phyloP scores from a whole-genome alignment of 169 alveolate species.

The Besnoitia besnoiti region DNA sequence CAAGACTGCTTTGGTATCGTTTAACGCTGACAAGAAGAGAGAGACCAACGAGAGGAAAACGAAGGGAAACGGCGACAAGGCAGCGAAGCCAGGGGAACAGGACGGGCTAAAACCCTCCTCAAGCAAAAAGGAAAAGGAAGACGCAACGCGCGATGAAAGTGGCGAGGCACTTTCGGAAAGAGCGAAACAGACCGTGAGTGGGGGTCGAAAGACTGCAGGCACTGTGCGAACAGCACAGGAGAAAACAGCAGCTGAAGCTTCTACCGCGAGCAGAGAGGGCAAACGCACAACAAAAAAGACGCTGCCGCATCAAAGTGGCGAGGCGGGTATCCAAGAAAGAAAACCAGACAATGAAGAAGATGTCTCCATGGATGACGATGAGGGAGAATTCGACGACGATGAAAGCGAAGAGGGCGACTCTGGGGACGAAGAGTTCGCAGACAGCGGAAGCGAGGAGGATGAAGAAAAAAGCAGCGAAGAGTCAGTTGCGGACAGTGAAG shows the following conservation, averaged over 20 bases:
- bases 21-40: no score
- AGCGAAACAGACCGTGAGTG: neutral
- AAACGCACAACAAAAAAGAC: neutral
- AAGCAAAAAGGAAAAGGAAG: neutral
- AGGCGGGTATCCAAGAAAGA: neutral
- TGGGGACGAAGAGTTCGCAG: neutral
- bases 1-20: no score
- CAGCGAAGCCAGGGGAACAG: neutral
- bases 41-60: no score
- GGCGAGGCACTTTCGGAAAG: neutral
- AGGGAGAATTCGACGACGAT: neutral
- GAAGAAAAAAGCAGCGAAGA: no score
- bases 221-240: neutral
- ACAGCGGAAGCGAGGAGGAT: neutral
- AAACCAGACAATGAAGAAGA: neutral
- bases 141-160: neutral
- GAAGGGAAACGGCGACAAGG: neutral
- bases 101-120: neutral
- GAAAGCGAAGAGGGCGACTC: neutral
- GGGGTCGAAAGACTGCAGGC: neutral
- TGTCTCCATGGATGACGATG: neutral
- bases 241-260: neutral
- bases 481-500: neutral
- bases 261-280: neutral
- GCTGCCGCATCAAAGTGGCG: neutral